Evolutionary conservation across 2,329 filamentous ascomycete species (phyloP), one percentile per base, ranked within the genome.

Genomic region (Cadophora sp.): DNA sequence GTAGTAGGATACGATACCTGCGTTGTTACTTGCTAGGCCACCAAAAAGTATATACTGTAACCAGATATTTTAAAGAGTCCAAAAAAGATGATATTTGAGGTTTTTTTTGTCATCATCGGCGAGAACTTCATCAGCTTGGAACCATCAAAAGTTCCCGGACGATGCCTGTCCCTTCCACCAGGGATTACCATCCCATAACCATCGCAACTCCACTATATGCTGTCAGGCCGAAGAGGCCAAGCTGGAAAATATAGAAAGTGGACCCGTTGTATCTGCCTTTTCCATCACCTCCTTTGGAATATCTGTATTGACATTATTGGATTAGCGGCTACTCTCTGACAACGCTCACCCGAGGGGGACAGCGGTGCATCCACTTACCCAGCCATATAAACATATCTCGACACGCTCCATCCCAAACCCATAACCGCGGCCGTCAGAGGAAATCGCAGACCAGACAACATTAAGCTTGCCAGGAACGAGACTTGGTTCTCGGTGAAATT

Each of bases 401-500:
- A 80, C 1, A 83, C n/a, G 11, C 81, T 77, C 87, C 87, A 91
- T 36, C 75, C 75, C 16, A 75, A 81, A 18, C 87, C 87, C 33
- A 87, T 73, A 11, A 72, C 73, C 20, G 85, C 84, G 36, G 84
- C 80, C 22, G 79, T 77, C 6, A 82, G 66, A 2, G 89, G 89
- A 76, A 81, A 88, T 45, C 78, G 76, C 27, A 89, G 75, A 39
- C 89, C 88, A 11, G 85, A 79, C 72, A 91, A 81, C 67, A 89
- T 76, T 13, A 89, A 79, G 27, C 81, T 78, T 24, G 79, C 81
- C 13, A 90, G 73, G 74, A 85, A 81, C 3, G 85, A 80, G 9
- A 83, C 79, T 43, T 86, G 80, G 78, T 87, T 89, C 81, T 91
- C 89, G 70, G 82, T 82, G 79, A 83, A 91, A 81, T 91, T 90